Percentiles rank a stretch among this genome's conserved stretches.
Conservation (phyloP, 169 alveolate genomes). For the Plasmodium yoelii region DNA sequence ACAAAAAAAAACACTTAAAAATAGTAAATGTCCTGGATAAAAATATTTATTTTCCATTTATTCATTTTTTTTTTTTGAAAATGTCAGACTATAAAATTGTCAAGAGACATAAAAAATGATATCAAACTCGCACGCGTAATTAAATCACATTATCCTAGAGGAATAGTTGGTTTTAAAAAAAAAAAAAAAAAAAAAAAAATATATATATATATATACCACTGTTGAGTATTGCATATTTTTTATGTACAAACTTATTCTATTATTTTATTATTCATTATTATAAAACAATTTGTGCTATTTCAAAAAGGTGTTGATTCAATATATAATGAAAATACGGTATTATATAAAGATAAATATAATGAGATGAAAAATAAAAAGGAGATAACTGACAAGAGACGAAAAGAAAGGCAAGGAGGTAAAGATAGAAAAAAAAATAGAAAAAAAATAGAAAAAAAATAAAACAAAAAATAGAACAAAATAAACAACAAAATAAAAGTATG, state of each 20-base stretch:
- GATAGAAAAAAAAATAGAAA: neutral
- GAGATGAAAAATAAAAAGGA: slow-evolving; percentile 37
- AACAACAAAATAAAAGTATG: no score
- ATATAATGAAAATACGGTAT: slow-evolving; percentile 49
- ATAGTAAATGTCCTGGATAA: no score
- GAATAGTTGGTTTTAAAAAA: slow-evolving; percentile 65
- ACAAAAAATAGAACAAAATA: no score
- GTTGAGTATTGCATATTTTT: neutral
- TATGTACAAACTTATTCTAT: neutral
- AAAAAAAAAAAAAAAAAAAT: neutral
- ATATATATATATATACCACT: no score
- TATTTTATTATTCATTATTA: slow-evolving; percentile 7
- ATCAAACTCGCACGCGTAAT: slow-evolving; percentile 63
- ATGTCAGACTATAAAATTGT: slow-evolving; percentile 38
- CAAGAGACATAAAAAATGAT: slow-evolving; percentile 50
- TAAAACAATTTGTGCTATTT: neutral
- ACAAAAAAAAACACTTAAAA: neutral
- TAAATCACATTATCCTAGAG: slow-evolving; percentile 73
- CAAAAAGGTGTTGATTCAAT: slow-evolving; percentile 59
- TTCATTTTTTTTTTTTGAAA: no score
- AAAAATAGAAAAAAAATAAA: no score
- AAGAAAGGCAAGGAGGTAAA: slow-evolving; percentile 56
- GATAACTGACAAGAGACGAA: slow-evolving; percentile 13
- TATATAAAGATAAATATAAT: slow-evolving; percentile 51
- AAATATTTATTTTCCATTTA: no score